Base-by-base conservation (phyloP, 768 basidiomycete species). In the Boletellus emodensis region DNA sequence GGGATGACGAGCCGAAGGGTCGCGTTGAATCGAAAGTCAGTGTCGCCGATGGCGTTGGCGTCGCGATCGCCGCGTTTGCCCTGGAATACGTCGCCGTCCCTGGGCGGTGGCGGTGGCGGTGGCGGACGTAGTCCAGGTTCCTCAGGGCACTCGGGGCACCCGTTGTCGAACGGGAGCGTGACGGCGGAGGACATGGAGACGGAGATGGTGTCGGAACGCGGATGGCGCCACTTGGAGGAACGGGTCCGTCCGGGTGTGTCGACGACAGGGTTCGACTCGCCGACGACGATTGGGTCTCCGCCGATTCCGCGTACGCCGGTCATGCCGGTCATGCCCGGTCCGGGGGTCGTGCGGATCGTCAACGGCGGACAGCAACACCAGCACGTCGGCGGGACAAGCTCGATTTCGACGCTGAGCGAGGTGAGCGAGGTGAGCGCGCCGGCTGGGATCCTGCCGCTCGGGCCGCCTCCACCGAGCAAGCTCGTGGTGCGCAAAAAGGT, bases 1-100 rank as follows among this genome's bases (percentile, higher is more conserved):
- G 24, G 24, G 24, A 26, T 1, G 15, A 61, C 47, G 11, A 85
- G 87, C 61, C 76, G 85, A 44, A 68, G 75, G 42, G 75, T 90
- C 13, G 78, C 80, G 22, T 60, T 90, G 44, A 84, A 86, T 61
- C 79, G 87, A 30, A 77, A 77, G 54, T 81, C 83, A 12, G 65
- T 87, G 5, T 89, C 87, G 4, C 85, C 87, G 4, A 84, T 87
- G 82, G 85, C 86, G 15, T 73, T 81, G 30, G 70, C 67, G 13
- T 79, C 73, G 51, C 72, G 75, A 49, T 62, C 71, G 17, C 63
- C 66, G 28, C 67, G 58, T 50, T 59, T 65, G 11, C 61, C 65
- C 12, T 64, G 71, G 71, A 62, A 59, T 10, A 35, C 69, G 14
- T 32, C 46, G 60, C 66, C 22, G 71, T 75, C 72, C 3, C 77